Evolutionary conservation across 2,329 filamentous ascomycete species (phyloP).

Genomic region (Botrytis tulipae): DNA sequence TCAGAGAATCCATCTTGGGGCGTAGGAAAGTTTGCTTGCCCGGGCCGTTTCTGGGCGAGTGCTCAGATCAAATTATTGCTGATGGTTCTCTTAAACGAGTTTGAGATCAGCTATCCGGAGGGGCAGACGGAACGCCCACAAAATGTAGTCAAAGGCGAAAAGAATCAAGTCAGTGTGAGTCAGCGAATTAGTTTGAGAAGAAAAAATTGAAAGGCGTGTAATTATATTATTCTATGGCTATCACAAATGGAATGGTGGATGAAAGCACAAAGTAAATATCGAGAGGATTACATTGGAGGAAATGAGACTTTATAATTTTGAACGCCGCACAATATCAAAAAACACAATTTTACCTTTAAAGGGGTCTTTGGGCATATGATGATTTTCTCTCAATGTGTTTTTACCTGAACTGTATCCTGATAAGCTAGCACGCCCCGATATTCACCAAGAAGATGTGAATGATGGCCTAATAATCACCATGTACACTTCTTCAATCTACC

Average conservation of each 20-base stretch:
- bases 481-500: not conserved
- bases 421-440: not conserved
- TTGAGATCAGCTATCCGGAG: constrained; percentile 51
- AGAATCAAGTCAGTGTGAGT: not conserved
- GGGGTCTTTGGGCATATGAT: not conserved
- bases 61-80: constrained; percentile 37
- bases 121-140: constrained; percentile 58
- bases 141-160: constrained; percentile 24
- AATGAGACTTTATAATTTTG: not conserved
- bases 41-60: constrained; percentile 43
- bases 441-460: not conserved
- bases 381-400: not conserved
- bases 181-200: not conserved
- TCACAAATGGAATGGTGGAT: not conserved
- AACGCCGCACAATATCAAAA: not conserved
- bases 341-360: not conserved
- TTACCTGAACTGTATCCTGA: not conserved
- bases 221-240: not conserved
- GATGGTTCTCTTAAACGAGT: not conserved
- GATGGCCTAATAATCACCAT: not conserved
- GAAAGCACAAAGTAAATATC: not conserved
- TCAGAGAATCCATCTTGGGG: not conserved
- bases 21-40: constrained; percentile 38
- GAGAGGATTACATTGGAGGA: not conserved
- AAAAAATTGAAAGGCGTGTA: not conserved